Evolutionary conservation across 352 stramenopile genomes (phyloP), one percentile per base, ranked within the genome.

Genomic region (Phytophthora pisi): DNA sequence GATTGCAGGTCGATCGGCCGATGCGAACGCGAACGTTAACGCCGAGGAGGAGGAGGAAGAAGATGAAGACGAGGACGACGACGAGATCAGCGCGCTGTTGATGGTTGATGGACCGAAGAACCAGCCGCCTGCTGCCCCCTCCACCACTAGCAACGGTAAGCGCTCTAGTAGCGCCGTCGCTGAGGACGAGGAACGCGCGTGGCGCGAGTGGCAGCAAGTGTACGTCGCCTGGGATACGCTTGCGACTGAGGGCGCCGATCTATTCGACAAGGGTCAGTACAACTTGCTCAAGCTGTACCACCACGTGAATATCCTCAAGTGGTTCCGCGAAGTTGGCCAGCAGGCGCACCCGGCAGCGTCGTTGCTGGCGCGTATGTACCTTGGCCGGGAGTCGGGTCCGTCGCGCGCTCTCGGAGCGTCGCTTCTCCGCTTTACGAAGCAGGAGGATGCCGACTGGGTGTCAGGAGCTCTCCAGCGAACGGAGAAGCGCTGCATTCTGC

Each of bases 181-280:
- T 15, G 59, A 74, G 24, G 58, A 69, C 18, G 66, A 81, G 31
- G 62, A 51, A 52, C 66, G 67, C 46, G 74, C 74, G 50, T 81
- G 74, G 74, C 58, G 61, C 16, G 66, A 77, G 49, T 81, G 70
- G 74, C 70, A 81, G 56, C 49, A 77, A 36, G 62, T 78, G 10
- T 70, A 70, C 23, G 66, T 81, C 4, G 70, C 68, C 5, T 78
- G 70, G 66, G 70, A 81, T 40, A 52, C 64, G 5, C 54, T 74
- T 45, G 74, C 66, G n/a, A 60, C 36, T 2, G 61, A 73, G 20
- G 60, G 66, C 1, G 62, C 52, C 5, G 70, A 77, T 18, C 59
- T 81, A 42, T 81, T 74, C 55, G 66, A 73, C 57, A 81, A 78
- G 49, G 68, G 72, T 24, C 66, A 81, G 60, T 81, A 81, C 56